Evolutionary conservation across 2,329 filamentous ascomycete genomes (phyloP).

Genomic region (Akanthomyces uredinophilus): DNA sequence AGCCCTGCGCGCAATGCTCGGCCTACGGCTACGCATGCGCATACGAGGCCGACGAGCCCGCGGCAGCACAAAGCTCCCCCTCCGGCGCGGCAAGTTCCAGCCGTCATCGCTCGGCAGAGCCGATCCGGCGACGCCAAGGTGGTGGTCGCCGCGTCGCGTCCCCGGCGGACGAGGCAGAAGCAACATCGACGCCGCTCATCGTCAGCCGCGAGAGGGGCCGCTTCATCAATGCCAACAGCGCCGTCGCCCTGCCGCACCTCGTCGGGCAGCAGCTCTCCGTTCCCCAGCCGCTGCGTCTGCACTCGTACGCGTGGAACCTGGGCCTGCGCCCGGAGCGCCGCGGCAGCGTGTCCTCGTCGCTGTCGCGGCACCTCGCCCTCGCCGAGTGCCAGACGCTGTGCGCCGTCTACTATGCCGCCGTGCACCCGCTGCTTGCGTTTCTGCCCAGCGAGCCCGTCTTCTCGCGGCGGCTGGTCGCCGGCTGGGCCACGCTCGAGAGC

Average conservation of each 20-base stretch:
- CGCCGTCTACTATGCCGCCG: conserved; percentile 14
- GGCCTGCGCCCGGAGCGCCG: conserved; percentile 16
- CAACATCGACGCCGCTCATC: not conserved
- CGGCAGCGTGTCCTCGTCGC: not conserved
- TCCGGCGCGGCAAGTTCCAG: too few relatives aligned
- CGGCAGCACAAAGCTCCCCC: too few relatives aligned
- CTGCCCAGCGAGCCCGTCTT: not conserved
- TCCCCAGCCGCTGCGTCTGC: conserved; percentile 16
- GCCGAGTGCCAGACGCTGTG: conserved; percentile 15
- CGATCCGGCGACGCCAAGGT: too few relatives aligned
- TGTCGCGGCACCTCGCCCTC: conserved; percentile 6
- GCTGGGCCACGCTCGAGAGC: conserved; percentile 7
- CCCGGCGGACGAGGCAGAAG: not conserved
- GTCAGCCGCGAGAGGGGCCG: conserved; percentile 11
- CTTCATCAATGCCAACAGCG: conserved; percentile 17
- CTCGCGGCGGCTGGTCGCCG: not conserved
- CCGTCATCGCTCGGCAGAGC: too few relatives aligned
- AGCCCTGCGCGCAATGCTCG: conserved; percentile 16
- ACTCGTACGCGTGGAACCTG: conserved; percentile 20
- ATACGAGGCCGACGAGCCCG: not conserved
- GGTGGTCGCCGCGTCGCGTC: too few relatives aligned
- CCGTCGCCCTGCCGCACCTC: conserved; percentile 18
- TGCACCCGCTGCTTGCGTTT: conserved; percentile 16
- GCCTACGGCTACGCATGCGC: conserved; percentile 17
- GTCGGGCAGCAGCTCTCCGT: conserved; percentile 15